These are phyloP conservation scores for Raphanus hybrid DNA, from an alignment of 441 rosid genomes.

Conservation along the genomic window DNA sequence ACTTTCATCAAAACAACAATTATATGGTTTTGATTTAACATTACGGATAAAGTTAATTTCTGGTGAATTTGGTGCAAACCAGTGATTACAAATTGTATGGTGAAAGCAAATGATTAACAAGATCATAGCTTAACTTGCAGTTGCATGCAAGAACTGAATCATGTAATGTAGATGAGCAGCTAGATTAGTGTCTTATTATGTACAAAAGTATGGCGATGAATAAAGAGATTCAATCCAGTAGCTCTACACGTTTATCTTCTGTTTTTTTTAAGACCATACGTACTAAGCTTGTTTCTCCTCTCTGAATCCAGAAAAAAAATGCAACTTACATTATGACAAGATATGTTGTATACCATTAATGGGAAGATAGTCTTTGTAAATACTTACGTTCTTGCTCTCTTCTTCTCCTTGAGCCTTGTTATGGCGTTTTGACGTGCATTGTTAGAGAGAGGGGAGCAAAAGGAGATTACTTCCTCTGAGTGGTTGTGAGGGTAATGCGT, in stretches of 20 bases:
- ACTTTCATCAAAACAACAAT: conserved; percentile 29
- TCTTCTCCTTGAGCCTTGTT: conserved; percentile 64
- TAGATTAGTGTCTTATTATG: conserved; percentile 38
- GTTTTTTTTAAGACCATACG: conserved; percentile 6
- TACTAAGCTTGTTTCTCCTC: conserved; percentile 38
- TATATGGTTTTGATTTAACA: conserved; percentile 27
- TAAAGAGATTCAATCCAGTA: conserved; percentile 6
- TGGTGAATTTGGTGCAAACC: conserved; percentile 33
- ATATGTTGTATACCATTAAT: not conserved
- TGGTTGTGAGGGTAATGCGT: conserved; percentile 46
- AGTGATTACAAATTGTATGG: conserved; percentile 27
- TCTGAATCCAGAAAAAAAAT: conserved; percentile 22
- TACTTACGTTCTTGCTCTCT: conserved; percentile 61
- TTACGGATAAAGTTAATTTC: conserved; percentile 18
- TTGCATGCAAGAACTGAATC: conserved; percentile 26
- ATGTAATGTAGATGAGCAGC: conserved; percentile 16
- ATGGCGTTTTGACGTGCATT: conserved; percentile 46
- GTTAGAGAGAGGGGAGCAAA: conserved; percentile 41
- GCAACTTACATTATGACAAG: not conserved
- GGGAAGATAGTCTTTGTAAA: not conserved
- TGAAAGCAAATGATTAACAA: conserved; percentile 21
- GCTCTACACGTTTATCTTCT: conserved; percentile 2
- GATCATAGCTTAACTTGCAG: not conserved
- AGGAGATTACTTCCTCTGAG: conserved; percentile 43
- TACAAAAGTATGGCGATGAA: conserved; percentile 23